Conservation (phyloP, 2,329 filamentous ascomycete species). For the Capronia americana region DNA sequence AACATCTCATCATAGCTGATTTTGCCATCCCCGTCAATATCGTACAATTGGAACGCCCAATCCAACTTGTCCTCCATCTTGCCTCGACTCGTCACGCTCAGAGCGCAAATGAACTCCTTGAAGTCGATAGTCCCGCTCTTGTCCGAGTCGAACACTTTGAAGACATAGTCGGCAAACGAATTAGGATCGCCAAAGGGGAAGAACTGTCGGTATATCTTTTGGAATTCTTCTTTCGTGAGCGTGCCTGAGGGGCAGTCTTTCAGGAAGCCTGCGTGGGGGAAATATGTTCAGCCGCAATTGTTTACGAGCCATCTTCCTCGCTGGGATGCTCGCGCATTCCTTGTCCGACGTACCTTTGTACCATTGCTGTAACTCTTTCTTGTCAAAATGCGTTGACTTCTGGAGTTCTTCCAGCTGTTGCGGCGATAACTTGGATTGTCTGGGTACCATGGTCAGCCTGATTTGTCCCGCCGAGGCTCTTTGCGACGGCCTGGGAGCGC, state of each 20-base stretch:
- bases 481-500: background rate
- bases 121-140: conserved; percentile 98
- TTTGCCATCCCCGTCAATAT: conserved; percentile 98
- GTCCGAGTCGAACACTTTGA: conserved; percentile 98
- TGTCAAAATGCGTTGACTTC: conserved; percentile 97
- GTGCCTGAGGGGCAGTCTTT: conserved; percentile 98
- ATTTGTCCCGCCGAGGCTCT: background rate
- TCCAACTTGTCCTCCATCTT: conserved; percentile 99
- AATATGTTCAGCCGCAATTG: conserved; percentile 22
- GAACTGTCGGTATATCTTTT: conserved; percentile 99
- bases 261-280: conserved; percentile 60
- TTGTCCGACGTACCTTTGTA: conserved; percentile 79
- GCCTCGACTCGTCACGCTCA: conserved; percentile 94
- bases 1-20: conserved; percentile 99
- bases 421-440: conserved; percentile 97
- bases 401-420: conserved; percentile 95
- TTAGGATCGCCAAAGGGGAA: conserved; percentile 98
- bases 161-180: conserved; percentile 97
- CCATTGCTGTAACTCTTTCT: conserved; percentile 99
- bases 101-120: conserved; percentile 98
- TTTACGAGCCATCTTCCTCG: background rate
- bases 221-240: conserved; percentile 97
- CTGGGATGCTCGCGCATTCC: background rate
- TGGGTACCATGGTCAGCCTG: conserved; percentile 48
- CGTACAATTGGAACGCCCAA: conserved; percentile 99